Base-by-base conservation (phyloP, 345 rosid genomes). In the Mangifera indica region DNA sequence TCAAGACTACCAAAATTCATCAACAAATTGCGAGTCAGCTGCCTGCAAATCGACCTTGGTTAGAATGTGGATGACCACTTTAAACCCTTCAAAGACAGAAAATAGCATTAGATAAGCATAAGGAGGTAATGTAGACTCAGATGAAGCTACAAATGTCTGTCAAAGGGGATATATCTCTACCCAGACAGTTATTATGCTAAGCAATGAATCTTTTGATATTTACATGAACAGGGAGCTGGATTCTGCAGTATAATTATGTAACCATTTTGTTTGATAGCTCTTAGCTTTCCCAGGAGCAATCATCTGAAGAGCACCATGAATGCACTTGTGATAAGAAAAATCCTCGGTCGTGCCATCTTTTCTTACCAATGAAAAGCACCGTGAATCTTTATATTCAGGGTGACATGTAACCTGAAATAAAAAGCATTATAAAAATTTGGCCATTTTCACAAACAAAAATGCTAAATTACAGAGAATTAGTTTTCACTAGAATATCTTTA, bases 311-410 rank as follows among this genome's bases (percentile, higher is more conserved):
- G 97, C 97, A 11, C 88, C 88, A 10, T 72, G 48, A 17, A 92
- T 84, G 75, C 99, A 95, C 69, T 92, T 95, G 61, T 70, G 97
- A 66, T 93, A 95, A 0, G 98, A 95, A 78, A 95, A 95, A 73
- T 91, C 98, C 79, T 89, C 98, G 0, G 56, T 32, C 40, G 96
- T 84, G 21, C 90, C 97, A 9, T 95, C 98, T 15, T 59, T 69
- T 81, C 97, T 86, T 29, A 84, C 86, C 73, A 92, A 73, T 22
- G 81, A 80, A 66, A 95, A 92, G 83, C 99, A 95, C 2, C 91
- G 92, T 0, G 92, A 54, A 25, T 80, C 73, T 72, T 83, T 70
- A 37, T 85, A 75, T 69, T 83, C 74, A 4, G 93, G 90, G 70
- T 84, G 91, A 72, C 81, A 44, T 4, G 83, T 87, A 10, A 95